Evolutionary conservation across 495 filamentous ascomycete species (phyloP).

Genomic region (Sphaerosporella brunnea): DNA sequence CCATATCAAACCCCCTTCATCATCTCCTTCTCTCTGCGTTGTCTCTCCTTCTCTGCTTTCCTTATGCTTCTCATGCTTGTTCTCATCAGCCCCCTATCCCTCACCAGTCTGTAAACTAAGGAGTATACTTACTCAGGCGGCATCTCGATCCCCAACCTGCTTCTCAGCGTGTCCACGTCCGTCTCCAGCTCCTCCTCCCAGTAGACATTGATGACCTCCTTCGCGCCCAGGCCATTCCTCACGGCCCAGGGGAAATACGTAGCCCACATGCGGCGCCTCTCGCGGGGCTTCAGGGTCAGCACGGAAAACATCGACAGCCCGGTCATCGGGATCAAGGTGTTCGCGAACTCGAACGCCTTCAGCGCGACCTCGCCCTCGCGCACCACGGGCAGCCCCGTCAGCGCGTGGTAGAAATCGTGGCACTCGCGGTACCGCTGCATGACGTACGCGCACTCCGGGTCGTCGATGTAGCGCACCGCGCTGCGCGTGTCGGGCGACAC

Average conservation of each 20-base stretch:
- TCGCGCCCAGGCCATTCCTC: conserved; percentile 52
- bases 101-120: no score
- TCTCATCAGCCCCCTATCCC: no score
- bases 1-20: no score
- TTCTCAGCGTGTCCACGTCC: conserved; percentile 58
- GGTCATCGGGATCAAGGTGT: conserved; percentile 89
- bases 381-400: conserved; percentile 81
- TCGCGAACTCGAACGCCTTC: conserved; percentile 92
- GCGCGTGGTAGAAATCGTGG: conserved; percentile 95
- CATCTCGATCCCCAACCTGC: conserved; percentile 60
- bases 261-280: conserved; percentile 51
- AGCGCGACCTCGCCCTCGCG: conserved; percentile 86
- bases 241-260: conserved; percentile 85
- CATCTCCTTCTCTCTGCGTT: no score
- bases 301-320: conserved; percentile 58
- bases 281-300: conserved; percentile 53
- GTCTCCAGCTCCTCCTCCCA: conserved; percentile 92
- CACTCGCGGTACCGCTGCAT: conserved; percentile 97
- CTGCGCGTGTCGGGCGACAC: conserved; percentile 76
- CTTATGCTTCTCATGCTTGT: no score
- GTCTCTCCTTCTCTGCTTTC: no score
- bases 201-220: conserved; percentile 89
- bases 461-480: conserved; percentile 71
- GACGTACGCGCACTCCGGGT: conserved; percentile 89
- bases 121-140: conserved; percentile 56